A percentile compares a stretch with the other conserved stretches of the same genome.
Conservation (phyloP, 2,329 filamentous ascomycete species). For the Rhexocercosporidium sp. region DNA sequence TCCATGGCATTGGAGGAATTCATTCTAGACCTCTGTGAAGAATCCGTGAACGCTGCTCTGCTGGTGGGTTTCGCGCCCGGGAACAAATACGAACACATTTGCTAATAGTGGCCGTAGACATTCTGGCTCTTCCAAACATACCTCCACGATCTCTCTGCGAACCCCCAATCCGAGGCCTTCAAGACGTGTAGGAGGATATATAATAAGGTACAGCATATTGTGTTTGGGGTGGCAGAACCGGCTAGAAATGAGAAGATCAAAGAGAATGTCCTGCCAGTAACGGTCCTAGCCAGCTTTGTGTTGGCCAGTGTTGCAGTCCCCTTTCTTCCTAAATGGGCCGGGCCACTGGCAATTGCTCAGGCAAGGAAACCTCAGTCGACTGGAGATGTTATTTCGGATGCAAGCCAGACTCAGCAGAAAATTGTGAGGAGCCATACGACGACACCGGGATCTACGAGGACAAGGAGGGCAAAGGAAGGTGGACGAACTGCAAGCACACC, state of each 20-base stretch:
- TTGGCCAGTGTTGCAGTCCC: slow-evolving; percentile 78
- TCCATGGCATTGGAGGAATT: slow-evolving; percentile 92
- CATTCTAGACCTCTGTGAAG: slow-evolving; percentile 82
- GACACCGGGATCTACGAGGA: slow-evolving; percentile 52
- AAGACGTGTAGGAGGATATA: slow-evolving; percentile 83
- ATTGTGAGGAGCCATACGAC: slow-evolving; percentile 74
- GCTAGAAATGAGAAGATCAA: slow-evolving; percentile 75
- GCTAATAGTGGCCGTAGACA: slow-evolving; percentile 58
- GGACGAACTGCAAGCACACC: slow-evolving; percentile 47
- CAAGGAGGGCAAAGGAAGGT: slow-evolving; percentile 49
- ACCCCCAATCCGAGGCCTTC: slow-evolving; percentile 78
- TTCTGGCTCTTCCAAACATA: slow-evolving; percentile 93
- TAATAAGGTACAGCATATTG: slow-evolving; percentile 87
- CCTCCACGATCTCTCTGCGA: slow-evolving; percentile 76
- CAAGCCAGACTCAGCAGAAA: slow-evolving; percentile 56
- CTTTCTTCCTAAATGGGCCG: slow-evolving; percentile 76
- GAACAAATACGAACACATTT: slow-evolving; percentile 12
- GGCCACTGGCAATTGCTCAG: slow-evolving; percentile 81
- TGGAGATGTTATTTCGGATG: slow-evolving; percentile 65
- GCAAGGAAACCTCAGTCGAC: slow-evolving; percentile 74
- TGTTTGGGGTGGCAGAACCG: slow-evolving; percentile 77
- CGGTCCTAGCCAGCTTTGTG: slow-evolving; percentile 80
- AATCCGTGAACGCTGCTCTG: slow-evolving; percentile 83
- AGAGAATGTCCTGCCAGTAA: slow-evolving; percentile 81
- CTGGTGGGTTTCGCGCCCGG: slow-evolving; percentile 61